Conservation (phyloP, 306 rosid species). For the Quillaja saponaria region DNA sequence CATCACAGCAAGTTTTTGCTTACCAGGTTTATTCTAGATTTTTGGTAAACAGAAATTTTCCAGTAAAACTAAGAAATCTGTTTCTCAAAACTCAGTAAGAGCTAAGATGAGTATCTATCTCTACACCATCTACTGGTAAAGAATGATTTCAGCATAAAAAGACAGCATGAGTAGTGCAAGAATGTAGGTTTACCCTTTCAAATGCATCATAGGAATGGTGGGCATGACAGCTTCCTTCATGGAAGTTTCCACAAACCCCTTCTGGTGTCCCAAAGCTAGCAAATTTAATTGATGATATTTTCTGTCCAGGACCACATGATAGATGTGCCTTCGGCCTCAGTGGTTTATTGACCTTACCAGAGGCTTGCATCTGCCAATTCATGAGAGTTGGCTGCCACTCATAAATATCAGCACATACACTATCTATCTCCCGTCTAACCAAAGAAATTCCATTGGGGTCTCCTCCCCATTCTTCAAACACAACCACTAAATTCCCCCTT, state of each 20-base stretch:
- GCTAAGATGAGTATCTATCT: no score
- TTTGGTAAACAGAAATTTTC: no score
- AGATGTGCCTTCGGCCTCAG: slow-evolving; percentile 84
- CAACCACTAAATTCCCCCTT: slow-evolving; percentile 80
- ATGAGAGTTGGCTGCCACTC: slow-evolving; percentile 98
- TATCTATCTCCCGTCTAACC: slow-evolving; percentile 82
- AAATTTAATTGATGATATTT: slow-evolving; percentile 79
- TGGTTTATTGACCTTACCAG: slow-evolving; percentile 66
- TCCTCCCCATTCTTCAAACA: slow-evolving; percentile 89
- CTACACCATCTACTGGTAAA: no score
- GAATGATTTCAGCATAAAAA: no score
- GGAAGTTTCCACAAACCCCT: slow-evolving; percentile 83
- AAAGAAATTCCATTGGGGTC: slow-evolving; percentile 81
- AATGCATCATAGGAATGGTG: slow-evolving; percentile 87
- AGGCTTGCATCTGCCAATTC: slow-evolving; percentile 76
- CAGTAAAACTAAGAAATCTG: no score
- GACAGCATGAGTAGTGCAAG: not conserved
- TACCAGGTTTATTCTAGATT: no score
- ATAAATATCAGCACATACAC: slow-evolving; percentile 79
- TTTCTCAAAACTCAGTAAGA: no score
- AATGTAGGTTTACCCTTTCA: slow-evolving; percentile 54
- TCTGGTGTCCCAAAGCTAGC: slow-evolving; percentile 96
- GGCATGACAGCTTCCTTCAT: slow-evolving; percentile 87
- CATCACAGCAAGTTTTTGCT: no score
- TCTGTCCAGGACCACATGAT: slow-evolving; percentile 80